Evolutionary conservation across 129 eudicot species (phyloP), one percentile per base, ranked within the genome.

Genomic region (Flaveria bidentis): DNA sequence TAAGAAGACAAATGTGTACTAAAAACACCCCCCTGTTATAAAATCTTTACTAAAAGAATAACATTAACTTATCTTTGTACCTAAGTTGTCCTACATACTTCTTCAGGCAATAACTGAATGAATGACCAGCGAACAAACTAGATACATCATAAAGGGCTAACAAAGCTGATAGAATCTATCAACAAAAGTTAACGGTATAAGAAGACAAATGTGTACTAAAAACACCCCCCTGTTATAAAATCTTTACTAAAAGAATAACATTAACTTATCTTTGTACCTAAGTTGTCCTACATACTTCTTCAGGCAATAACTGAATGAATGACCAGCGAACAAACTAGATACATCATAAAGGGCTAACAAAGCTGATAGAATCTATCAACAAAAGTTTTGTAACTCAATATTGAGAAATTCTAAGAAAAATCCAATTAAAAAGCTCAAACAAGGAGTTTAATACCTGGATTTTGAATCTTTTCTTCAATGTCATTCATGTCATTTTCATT

Each of bases 381-480:
- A 63, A 15, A 61, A 75, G 15, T 47, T 46, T 9, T 26, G 53
- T 62, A 15, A 44, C 12, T 26, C 61, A 20, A 55, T 0, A 45
- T 60, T 20, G 36, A 57, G 45, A 74, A 60, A 61, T 45, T 61
- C 26, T 45, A 9, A 74, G 68, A 23, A 16, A 56, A 14, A 14
- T 39, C 10, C 18, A 12, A 1, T 44, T 46, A 9, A 45, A 12
- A 16, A 15, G 33, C n/a, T 63, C 7, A 15, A 52, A 5, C 42
- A 47, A 33, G 58, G 26, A 65, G 64, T 10, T 46, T 26, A 22
- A 56, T 74, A 90, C 96, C 96, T 80, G 92, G 78, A 39, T 75
- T 69, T 77, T 82, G 88, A 46, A 78, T 73, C 73, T 72, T 83
- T 71, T 80, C 89, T 13, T 73, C 82, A 71, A 53, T 52, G 42